Evolutionary conservation across 371 early-diverging fungal genomes (phyloP).

Genomic region (Syncephalastrum sp.): DNA sequence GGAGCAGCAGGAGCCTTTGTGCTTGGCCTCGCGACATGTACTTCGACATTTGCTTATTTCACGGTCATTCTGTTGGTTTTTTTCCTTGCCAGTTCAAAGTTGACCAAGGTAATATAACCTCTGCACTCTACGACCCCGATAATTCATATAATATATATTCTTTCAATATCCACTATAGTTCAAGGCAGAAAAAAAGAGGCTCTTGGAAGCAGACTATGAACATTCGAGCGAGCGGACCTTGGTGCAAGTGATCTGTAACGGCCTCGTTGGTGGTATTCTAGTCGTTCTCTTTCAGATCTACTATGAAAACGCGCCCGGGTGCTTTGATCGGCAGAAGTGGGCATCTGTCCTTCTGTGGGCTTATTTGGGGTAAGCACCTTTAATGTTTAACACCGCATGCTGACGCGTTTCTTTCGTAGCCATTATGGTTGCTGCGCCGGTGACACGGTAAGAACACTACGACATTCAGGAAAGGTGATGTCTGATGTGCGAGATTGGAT

Average conservation of each 20-base stretch:
- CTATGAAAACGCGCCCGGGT: constrained; percentile 31
- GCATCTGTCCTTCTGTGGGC: constrained; percentile 47
- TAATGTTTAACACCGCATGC: constrained; percentile 5
- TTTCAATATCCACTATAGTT: constrained; percentile 28
- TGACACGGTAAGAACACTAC: constrained; percentile 64
- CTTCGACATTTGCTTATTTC: constrained; percentile 59
- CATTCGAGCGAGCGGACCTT: constrained; percentile 54
- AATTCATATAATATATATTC: too few relatives aligned
- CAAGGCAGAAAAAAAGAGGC: constrained; percentile 65
- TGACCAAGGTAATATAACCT: constrained; percentile 65
- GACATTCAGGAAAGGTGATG: background rate
- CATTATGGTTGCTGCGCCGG: constrained; percentile 88
- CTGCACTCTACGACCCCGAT: background rate
- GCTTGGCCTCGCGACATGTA: constrained; percentile 75
- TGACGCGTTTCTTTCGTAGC: constrained; percentile 10
- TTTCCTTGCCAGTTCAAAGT: constrained; percentile 67
- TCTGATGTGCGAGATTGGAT: background rate
- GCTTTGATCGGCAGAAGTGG: constrained; percentile 29
- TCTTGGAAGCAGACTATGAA: constrained; percentile 65
- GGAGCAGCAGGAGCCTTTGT: constrained; percentile 76
- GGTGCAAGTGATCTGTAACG: constrained; percentile 83
- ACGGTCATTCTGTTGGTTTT: constrained; percentile 68
- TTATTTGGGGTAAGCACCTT: constrained; percentile 52
- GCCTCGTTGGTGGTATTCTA: constrained; percentile 67
- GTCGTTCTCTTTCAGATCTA: constrained; percentile 53